These are phyloP conservation scores for Fusarium gaditjirri DNA, from an alignment of 2,329 filamentous ascomycete genomes.

Conservation along the genomic window DNA sequence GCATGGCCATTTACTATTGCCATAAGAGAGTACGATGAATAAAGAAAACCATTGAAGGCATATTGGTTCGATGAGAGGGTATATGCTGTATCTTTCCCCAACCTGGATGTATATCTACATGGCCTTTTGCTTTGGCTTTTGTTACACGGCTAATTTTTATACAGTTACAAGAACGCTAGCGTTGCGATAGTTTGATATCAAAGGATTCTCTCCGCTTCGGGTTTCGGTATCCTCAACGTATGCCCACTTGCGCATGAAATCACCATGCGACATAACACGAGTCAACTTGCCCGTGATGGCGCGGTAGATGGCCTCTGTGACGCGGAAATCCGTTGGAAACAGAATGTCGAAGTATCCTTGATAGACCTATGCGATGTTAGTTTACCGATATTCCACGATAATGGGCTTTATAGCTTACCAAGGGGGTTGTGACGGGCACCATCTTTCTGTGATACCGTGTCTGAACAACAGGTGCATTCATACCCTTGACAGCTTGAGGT, in stretches of 20 bases:
- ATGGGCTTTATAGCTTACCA: constrained; percentile 69
- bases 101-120: constrained; percentile 11
- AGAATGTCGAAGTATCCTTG: constrained; percentile 99
- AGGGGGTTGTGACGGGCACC: constrained; percentile 88
- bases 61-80: constrained; percentile 26
- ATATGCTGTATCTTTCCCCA: constrained; percentile 32
- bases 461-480: constrained; percentile 96
- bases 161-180: constrained; percentile 91
- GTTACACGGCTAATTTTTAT: constrained; percentile 53
- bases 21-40: constrained; percentile 1
- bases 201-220: constrained; percentile 89
- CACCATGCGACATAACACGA: constrained; percentile 84
- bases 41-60: constrained; percentile 11
- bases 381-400: not conserved
- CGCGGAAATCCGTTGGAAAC: constrained; percentile 94
- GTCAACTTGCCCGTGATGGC: constrained; percentile 94
- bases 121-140: constrained; percentile 26
- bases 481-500: constrained; percentile 81
- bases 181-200: constrained; percentile 95
- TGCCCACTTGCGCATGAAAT: constrained; percentile 91
- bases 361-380: constrained; percentile 72
- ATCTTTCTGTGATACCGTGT: constrained; percentile 88
- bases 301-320: constrained; percentile 91
- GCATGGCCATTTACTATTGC: constrained; percentile 12
- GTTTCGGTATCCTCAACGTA: constrained; percentile 91